These are phyloP conservation scores for Entomortierella beljakovae DNA, from an alignment of 192 early-diverging fungal genomes.

Conservation along the genomic window DNA sequence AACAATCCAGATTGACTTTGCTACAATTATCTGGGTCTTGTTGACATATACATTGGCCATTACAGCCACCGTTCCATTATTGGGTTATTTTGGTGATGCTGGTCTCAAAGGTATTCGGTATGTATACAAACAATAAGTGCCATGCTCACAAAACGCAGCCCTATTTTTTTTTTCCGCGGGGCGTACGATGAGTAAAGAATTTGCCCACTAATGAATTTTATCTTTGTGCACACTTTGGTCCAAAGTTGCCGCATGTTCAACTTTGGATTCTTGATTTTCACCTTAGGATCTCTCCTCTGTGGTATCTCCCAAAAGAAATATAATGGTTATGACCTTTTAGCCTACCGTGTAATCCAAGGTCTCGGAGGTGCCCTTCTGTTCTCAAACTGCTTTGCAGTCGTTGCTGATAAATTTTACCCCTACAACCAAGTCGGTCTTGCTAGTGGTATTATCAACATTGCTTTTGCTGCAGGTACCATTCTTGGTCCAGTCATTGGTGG, in stretches of 20 bases:
- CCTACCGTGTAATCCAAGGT: slow-evolving; percentile 51
- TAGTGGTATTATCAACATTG: slow-evolving; percentile 51
- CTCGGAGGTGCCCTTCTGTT: slow-evolving; percentile 47
- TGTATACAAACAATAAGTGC: background rate
- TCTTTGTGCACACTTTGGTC: background rate
- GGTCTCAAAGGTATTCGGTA: slow-evolving; percentile 47
- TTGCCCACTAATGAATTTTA: too few species aligned
- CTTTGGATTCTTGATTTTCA: slow-evolving; percentile 49
- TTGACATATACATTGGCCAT: slow-evolving; percentile 52
- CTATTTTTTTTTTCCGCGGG: slow-evolving; percentile 13
- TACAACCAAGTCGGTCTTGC: slow-evolving; percentile 54
- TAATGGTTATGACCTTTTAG: slow-evolving; percentile 41
- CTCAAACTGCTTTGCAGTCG: slow-evolving; percentile 50
- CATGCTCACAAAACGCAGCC: background rate
- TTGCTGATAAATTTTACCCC: slow-evolving; percentile 50
- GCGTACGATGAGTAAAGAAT: too few species aligned
- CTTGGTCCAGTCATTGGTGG: slow-evolving; percentile 51
- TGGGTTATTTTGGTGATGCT: slow-evolving; percentile 46
- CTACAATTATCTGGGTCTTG: slow-evolving; percentile 50
- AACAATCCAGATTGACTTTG: slow-evolving; percentile 27
- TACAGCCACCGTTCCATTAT: slow-evolving; percentile 32
- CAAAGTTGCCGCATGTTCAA: slow-evolving; percentile 51
- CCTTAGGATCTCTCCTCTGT: slow-evolving; percentile 44
- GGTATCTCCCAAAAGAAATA: slow-evolving; percentile 43
- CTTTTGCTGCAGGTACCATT: slow-evolving; percentile 49